Evolutionary conservation across 1,139 yeast species (phyloP).

Genomic region (Hansenula sp.): DNA sequence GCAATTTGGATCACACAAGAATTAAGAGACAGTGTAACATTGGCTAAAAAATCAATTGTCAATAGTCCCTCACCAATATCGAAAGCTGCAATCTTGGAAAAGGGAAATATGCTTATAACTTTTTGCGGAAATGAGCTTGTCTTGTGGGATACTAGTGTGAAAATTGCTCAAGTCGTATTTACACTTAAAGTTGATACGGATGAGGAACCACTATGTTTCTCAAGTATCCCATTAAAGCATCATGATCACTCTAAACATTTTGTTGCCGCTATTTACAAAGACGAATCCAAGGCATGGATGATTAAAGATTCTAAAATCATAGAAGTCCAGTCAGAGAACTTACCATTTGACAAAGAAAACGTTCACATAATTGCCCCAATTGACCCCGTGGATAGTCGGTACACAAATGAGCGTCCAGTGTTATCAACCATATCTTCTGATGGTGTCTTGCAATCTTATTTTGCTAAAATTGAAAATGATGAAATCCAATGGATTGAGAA

Average conservation of each 20-base stretch:
- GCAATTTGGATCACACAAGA: constrained; percentile 53
- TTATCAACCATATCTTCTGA: constrained; percentile 51
- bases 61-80: constrained; percentile 35
- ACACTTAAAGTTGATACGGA: constrained; percentile 9
- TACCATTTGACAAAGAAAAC: constrained; percentile 22
- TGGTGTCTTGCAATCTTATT: constrained; percentile 56
- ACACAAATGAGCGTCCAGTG: constrained; percentile 37
- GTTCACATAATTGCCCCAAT: constrained; percentile 52
- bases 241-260: constrained; percentile 33
- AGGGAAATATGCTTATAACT: constrained; percentile 46
- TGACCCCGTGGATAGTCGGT: constrained; percentile 59
- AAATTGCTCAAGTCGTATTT: constrained; percentile 14
- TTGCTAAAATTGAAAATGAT: constrained; percentile 29
- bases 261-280: constrained; percentile 37
- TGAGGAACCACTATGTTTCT: constrained; percentile 34
- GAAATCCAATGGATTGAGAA: constrained; percentile 48
- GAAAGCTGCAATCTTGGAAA: constrained; percentile 49
- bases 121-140: constrained; percentile 39
- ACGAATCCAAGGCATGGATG: constrained; percentile 24
- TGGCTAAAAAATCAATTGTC: constrained; percentile 28
- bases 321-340: constrained; percentile 22
- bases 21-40: constrained; percentile 24
- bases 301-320: constrained; percentile 25
- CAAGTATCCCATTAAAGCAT: constrained; percentile 41
- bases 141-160: constrained; percentile 57